Evolutionary conservation across 768 basidiomycete species (phyloP), one percentile per base, ranked within the genome.

Genomic region (Dacryopinax spathularia): DNA sequence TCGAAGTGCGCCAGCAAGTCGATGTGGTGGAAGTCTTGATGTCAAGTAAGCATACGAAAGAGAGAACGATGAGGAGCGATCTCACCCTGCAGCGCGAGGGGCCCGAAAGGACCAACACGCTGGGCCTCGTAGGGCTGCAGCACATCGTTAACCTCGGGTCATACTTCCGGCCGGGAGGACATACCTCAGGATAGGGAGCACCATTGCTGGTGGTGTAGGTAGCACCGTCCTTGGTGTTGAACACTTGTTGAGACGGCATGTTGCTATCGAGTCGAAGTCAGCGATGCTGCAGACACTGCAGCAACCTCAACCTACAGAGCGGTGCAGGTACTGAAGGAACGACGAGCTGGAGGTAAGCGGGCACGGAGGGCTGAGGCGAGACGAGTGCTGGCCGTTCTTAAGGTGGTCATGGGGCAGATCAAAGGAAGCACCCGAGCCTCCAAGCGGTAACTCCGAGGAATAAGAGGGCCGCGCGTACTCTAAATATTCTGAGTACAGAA

Each of bases 141-240:
- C 61, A 85, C 85, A 27, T 25, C 18, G 37, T n/a, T 41, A 6
- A 39, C n/a, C 18, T 16, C 33, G 9, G 22, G 22, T n/a, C 22
- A 37, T 16, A 15, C 9, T 18, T 12, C 16, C 15, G 22, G n/a
- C 12, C 2, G 22, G 22, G n/a, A 33, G 29, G 3, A 35, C 9
- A 13, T 18, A 61, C 31, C 61, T 37, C 64, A 69, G 16, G 69
- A 64, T 35, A 73, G 60, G 89, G 84, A 7, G 84, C 86, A 69
- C 92, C 92, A 69, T 83, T 90, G 61, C 89, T 91, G 62, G 89
- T 89, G 69, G 90, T 93, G 81, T 92, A 94, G 63, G 80, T 69
- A 20, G 84, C 82, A 66, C 77, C 77, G 75, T 86, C 84, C 67
- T 78, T 80, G 39, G 70, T 69, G 34, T 77, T 73, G 71, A 79